Evolutionary conservation across 345 rosid genomes (phyloP).

Genomic region (Syzygium jambos): DNA sequence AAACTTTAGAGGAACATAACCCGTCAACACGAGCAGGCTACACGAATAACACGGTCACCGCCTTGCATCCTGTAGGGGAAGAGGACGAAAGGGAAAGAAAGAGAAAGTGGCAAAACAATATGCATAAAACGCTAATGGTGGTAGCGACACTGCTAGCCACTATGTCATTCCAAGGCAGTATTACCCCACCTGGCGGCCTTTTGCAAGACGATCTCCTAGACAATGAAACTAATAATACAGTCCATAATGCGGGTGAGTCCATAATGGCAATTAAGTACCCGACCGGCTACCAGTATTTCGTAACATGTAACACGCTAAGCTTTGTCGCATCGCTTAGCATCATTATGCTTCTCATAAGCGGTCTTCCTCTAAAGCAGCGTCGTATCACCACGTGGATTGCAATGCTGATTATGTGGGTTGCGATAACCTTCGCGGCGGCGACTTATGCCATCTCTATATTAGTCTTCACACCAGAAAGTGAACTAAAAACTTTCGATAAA

Average conservation of each 20-base stretch:
- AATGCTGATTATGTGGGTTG: too few species aligned
- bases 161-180: background rate
- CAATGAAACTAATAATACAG: too few species aligned
- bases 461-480: too few species aligned
- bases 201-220: background rate
- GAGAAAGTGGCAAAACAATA: background rate
- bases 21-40: rapidly evolving
- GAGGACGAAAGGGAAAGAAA: background rate
- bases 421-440: too few species aligned
- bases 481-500: too few species aligned
- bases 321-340: slow-evolving; percentile 1
- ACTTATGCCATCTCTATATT: too few species aligned
- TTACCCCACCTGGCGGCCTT: background rate
- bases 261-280: background rate
- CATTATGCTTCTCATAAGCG: background rate
- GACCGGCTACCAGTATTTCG: background rate
- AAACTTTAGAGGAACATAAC: background rate
- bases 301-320: background rate
- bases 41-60: background rate
- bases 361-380: background rate
- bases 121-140: background rate
- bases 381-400: background rate
- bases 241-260: too few species aligned
- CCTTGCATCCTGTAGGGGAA: background rate
- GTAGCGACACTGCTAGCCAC: background rate